Percentiles rank a stretch among this genome's conserved stretches.
These are phyloP conservation scores for Stachybotrys chlorohalonatus DNA, from an alignment of 2,329 filamentous ascomycete genomes.

Conservation along the genomic window DNA sequence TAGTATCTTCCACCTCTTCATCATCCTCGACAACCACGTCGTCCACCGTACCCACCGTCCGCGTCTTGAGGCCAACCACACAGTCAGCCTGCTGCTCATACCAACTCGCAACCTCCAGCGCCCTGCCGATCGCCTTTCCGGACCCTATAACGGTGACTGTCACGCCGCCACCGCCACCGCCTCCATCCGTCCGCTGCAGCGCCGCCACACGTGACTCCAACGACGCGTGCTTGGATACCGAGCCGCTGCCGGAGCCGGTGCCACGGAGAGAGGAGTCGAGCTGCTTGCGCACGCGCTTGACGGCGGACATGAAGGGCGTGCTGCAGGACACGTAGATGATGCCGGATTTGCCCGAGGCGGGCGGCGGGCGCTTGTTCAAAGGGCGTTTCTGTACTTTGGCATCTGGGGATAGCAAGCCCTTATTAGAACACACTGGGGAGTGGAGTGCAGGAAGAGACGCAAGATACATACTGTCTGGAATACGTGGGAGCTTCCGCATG, in stretches of 20 bases:
- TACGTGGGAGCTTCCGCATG: conserved; percentile 22
- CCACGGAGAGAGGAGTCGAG: conserved; percentile 43
- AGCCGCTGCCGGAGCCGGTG: conserved; percentile 26
- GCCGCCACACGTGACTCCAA: conserved; percentile 36
- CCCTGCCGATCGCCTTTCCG: conserved; percentile 57
- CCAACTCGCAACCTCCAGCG: conserved; percentile 52
- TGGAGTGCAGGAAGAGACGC: not conserved
- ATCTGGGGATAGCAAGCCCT: conserved; percentile 21
- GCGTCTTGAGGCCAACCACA: conserved; percentile 49
- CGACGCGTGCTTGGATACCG: conserved; percentile 30
- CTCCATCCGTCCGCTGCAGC: conserved; percentile 22
- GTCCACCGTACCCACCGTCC: conserved; percentile 57
- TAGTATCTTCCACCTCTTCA: conserved; percentile 24
- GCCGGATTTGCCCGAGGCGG: conserved; percentile 31
- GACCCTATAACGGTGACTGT: conserved; percentile 53
- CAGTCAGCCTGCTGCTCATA: conserved; percentile 55
- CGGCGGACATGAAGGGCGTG: conserved; percentile 59
- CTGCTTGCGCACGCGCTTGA: conserved; percentile 56
- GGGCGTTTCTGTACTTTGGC: conserved; percentile 41
- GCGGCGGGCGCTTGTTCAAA: conserved; percentile 28
- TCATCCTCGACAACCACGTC: conserved; percentile 44
- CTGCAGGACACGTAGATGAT: conserved; percentile 56
- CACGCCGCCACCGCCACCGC: conserved; percentile 18
- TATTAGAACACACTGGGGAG: not conserved
- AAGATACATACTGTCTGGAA: conserved; percentile 20